phyloP scores from a whole-genome alignment of 768 basidiomycete species.

The Amylocystis lapponica region DNA sequence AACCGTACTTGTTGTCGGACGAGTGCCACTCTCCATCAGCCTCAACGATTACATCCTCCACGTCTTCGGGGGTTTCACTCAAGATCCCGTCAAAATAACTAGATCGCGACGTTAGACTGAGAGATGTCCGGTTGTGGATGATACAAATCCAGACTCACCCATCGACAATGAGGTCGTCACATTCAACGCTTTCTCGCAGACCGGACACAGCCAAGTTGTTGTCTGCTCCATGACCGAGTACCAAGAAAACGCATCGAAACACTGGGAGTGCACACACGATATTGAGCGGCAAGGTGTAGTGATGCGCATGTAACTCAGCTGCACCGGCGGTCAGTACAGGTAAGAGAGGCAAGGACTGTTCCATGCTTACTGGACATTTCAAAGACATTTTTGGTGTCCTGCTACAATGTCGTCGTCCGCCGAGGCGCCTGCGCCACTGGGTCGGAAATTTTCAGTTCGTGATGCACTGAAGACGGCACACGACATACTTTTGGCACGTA shows the following conservation, averaged over 20 bases:
- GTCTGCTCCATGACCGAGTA: slow-evolving; percentile 94
- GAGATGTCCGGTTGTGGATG: no score
- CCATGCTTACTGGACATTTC: slow-evolving; percentile 79
- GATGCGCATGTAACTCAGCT: slow-evolving; percentile 87
- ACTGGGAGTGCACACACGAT: slow-evolving; percentile 87
- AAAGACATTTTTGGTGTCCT: slow-evolving; percentile 83
- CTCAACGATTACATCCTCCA: slow-evolving; percentile 93
- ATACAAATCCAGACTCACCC: no score
- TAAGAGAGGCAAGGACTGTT: not conserved
- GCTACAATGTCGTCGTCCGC: slow-evolving; percentile 88
- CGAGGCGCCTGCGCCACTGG: no score
- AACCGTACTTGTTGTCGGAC: slow-evolving; percentile 78
- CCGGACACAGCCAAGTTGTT: slow-evolving; percentile 93
- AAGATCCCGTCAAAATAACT: slow-evolving; percentile 90
- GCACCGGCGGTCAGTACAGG: slow-evolving; percentile 7
- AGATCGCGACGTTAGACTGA: slow-evolving; percentile 3
- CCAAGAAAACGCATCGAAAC: slow-evolving; percentile 95
- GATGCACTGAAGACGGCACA: slow-evolving; percentile 56
- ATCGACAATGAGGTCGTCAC: slow-evolving; percentile 86
- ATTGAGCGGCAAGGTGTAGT: slow-evolving; percentile 78
- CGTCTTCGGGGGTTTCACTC: slow-evolving; percentile 63
- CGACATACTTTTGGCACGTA: slow-evolving; percentile 63
- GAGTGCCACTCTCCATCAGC: slow-evolving; percentile 97
- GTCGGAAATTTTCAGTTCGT: no score
- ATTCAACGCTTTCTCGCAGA: slow-evolving; percentile 78